Evolutionary conservation across 768 basidiomycete genomes (phyloP).

Genomic region (Mycena olivaceomarginata): DNA sequence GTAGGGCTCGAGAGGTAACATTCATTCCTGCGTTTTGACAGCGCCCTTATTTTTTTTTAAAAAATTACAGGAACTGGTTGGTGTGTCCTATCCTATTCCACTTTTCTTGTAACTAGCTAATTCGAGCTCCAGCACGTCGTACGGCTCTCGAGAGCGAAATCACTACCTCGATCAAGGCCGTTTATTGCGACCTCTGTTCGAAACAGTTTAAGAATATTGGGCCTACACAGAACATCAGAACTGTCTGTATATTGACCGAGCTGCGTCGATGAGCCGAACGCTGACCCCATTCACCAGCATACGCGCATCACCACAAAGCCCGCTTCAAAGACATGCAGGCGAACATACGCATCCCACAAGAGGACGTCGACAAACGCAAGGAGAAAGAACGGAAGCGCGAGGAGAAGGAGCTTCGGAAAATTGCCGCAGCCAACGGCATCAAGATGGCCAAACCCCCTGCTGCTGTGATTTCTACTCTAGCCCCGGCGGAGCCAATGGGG

Average conservation of each 20-base stretch:
- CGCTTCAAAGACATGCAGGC: conserved; percentile 90
- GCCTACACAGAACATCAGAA: conserved; percentile 95
- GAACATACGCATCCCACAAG: conserved; percentile 79
- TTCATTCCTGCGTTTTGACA: neutral
- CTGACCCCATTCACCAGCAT: conserved; percentile 56
- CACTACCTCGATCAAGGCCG: conserved; percentile 78
- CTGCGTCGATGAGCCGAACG: too few species aligned
- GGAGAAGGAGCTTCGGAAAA: conserved; percentile 89
- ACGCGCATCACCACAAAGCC: conserved; percentile 91
- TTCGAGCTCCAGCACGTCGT: conserved; percentile 65
- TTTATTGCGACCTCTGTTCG: conserved; percentile 90
- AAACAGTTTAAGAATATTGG: conserved; percentile 92
- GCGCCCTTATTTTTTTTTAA: neutral
- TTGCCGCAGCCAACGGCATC: conserved; percentile 89
- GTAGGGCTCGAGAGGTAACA: conserved; percentile 80
- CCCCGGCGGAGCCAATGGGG: conserved; percentile 45
- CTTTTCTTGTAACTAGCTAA: too few species aligned
- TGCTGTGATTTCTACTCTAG: conserved; percentile 43
- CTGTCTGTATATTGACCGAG: conserved; percentile 48
- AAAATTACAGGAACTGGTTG: conserved; percentile 69
- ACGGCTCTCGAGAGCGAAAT: conserved; percentile 83
- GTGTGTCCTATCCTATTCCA: too few species aligned
- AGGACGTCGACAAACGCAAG: conserved; percentile 83
- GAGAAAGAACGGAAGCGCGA: conserved; percentile 92
- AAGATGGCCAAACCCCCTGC: conserved; percentile 72